A percentile compares a stretch with the other conserved stretches of the same genome.
Conservation (phyloP, 805 yeast species). For the Candida boleticola region DNA sequence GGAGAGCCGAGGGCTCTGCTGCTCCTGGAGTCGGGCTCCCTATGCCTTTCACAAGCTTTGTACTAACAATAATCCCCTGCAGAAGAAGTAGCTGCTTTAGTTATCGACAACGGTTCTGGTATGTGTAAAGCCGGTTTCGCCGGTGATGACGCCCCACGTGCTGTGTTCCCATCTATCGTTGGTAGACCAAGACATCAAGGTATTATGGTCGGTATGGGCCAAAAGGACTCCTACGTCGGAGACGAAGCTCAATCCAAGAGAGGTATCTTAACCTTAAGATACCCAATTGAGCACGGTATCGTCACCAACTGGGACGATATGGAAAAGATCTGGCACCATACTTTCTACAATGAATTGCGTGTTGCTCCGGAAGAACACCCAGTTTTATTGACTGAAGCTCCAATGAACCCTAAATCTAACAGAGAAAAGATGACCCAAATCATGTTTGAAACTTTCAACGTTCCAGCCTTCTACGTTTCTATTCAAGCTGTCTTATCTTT, state of each 20-base stretch:
- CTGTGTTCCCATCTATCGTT: constrained; percentile 99
- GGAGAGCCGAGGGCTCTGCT: too few species aligned
- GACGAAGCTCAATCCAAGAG: constrained; percentile 99
- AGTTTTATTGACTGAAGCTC: constrained; percentile 98
- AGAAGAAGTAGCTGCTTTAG: constrained; percentile 59
- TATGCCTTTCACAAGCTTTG: too few species aligned
- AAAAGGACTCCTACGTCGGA: constrained; percentile 99
- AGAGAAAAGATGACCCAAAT: constrained; percentile 99
- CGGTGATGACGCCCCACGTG: constrained; percentile 99
- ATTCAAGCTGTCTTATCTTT: constrained; percentile 98
- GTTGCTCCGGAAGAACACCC: constrained; percentile 99
- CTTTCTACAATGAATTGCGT: constrained; percentile 99
- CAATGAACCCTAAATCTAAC: constrained; percentile 99
- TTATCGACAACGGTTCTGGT: constrained; percentile 99
- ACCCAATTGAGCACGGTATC: constrained; percentile 99
- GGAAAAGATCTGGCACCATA: constrained; percentile 99
- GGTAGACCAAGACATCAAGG: constrained; percentile 99
- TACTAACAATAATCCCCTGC: too few species aligned
- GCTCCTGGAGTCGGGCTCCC: too few species aligned
- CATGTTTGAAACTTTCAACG: constrained; percentile 98
- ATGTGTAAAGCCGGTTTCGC: constrained; percentile 99
- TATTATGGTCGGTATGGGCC: constrained; percentile 99
- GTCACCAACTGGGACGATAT: constrained; percentile 99
- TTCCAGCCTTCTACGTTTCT: constrained; percentile 98
- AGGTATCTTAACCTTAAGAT: constrained; percentile 98